Percentiles rank a stretch among this genome's conserved stretches.
phyloP scores from a whole-genome alignment of 176 grass and related monocot genomes.

The Microstegium vimineum region DNA sequence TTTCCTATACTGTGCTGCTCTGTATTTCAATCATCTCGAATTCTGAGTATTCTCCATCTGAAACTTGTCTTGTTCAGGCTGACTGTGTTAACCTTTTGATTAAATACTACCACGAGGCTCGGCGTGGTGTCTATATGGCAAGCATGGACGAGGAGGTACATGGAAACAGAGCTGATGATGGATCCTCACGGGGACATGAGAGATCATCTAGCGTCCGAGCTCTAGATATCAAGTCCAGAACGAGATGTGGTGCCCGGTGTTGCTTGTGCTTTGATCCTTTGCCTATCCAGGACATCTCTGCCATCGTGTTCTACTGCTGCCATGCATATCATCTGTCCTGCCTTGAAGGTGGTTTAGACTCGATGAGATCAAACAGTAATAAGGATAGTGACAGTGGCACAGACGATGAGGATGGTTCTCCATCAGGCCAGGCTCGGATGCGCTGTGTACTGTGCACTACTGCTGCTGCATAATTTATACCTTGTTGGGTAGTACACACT shows the following conservation, averaged over 20 bases:
- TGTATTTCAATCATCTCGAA: constrained; percentile 7
- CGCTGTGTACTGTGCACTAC: constrained; percentile 96
- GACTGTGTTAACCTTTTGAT: constrained; percentile 94
- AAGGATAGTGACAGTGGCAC: constrained; percentile 36
- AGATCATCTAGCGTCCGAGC: constrained; percentile 29
- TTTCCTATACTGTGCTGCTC: constrained; percentile 19
- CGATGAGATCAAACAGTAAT: constrained; percentile 48
- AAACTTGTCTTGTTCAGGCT: constrained; percentile 46
- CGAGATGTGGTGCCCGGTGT: constrained; percentile 74
- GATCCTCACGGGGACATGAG: constrained; percentile 44
- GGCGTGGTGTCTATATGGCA: constrained; percentile 67
- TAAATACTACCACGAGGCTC: constrained; percentile 90
- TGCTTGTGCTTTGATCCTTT: constrained; percentile 94
- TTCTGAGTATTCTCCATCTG: not conserved
- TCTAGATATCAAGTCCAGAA: constrained; percentile 78
- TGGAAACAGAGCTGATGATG: constrained; percentile 37
- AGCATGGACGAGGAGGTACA: constrained; percentile 64
- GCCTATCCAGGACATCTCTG: constrained; percentile 64
- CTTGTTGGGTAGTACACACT: not conserved
- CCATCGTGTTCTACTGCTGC: constrained; percentile 91
- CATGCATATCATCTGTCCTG: constrained; percentile 85
- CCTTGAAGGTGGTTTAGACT: constrained; percentile 67
- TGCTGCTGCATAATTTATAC: constrained; percentile 52
- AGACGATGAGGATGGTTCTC: constrained; percentile 42
- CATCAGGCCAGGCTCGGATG: constrained; percentile 45